Conservation (phyloP, 73 alveolate genomes). For the Paramecium sonneborni region DNA sequence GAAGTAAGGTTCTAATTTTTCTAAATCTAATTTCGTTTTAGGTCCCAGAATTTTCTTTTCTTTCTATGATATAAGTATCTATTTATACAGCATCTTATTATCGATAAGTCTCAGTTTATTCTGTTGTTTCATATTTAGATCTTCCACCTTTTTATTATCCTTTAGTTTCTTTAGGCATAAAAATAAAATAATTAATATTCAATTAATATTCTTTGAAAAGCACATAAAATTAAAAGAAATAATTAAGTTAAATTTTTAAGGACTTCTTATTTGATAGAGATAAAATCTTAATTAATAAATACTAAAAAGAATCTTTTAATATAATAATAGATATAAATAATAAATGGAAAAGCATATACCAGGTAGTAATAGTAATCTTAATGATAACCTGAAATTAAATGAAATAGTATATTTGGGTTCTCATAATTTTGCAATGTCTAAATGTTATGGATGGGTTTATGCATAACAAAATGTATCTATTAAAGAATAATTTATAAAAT, state of each 20-base stretch:
- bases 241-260: no score
- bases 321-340: neutral
- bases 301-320: neutral
- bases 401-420: neutral
- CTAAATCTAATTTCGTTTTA: slow-evolving; percentile 57
- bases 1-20: slow-evolving; percentile 60
- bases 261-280: no score
- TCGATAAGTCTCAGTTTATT: slow-evolving; percentile 65
- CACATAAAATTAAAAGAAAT: neutral
- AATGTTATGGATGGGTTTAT: slow-evolving; percentile 43
- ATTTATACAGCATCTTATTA: slow-evolving; percentile 16
- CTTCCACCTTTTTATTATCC: slow-evolving; percentile 15
- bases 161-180: neutral
- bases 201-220: neutral
- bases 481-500: slow-evolving; percentile 13
- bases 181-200: neutral
- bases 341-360: neutral
- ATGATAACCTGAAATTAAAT: neutral
- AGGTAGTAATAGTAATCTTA: slow-evolving; percentile 28
- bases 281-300: no score
- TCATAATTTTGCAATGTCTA: slow-evolving; percentile 23
- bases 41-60: slow-evolving; percentile 57
- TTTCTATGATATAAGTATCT: neutral
- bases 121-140: slow-evolving; percentile 57
- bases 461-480: slow-evolving; percentile 40